These are phyloP conservation scores for Podaxis sp. DNA, from an alignment of 768 basidiomycete species.

Conservation along the genomic window DNA sequence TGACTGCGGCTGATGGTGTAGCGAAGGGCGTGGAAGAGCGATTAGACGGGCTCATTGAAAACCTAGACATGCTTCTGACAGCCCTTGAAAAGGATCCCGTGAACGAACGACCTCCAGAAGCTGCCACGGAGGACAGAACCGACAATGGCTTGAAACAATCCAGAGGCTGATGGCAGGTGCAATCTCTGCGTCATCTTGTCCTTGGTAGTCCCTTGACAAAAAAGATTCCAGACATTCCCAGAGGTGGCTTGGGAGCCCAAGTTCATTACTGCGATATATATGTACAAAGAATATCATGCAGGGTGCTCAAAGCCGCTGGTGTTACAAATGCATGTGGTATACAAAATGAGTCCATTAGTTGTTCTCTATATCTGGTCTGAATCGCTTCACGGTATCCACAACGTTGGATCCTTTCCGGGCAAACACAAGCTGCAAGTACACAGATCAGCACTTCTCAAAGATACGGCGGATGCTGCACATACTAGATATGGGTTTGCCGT, in stretches of 20 bases:
- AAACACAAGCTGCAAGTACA: slow-evolving; percentile 63
- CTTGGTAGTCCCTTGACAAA: neutral
- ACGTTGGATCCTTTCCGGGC: slow-evolving; percentile 75
- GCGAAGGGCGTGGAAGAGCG: slow-evolving; percentile 59
- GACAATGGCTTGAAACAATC: neutral
- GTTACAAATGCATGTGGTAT: slow-evolving; percentile 12
- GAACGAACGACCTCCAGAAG: neutral
- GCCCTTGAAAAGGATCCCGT: slow-evolving; percentile 29
- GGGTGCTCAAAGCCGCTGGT: neutral
- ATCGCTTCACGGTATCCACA: slow-evolving; percentile 77
- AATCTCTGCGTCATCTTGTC: neutral
- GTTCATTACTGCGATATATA: neutral
- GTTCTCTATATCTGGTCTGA: slow-evolving; percentile 29
- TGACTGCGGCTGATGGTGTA: slow-evolving; percentile 55
- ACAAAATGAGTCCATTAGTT: slow-evolving; percentile 3
- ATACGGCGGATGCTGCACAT: slow-evolving; percentile 21
- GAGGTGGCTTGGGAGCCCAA: neutral
- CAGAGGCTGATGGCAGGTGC: neutral
- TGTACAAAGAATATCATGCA: neutral
- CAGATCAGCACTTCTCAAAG: neutral
- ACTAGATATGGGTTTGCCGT: slow-evolving; percentile 91
- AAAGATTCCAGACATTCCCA: neutral
- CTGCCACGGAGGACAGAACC: neutral
- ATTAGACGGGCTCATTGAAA: slow-evolving; percentile 56
- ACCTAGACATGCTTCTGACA: slow-evolving; percentile 50